A percentile compares a stretch with the other conserved stretches of the same genome.
Evolutionary conservation across 108 stramenopile species (phyloP).

Genomic region (Skeletonema potamos): DNA sequence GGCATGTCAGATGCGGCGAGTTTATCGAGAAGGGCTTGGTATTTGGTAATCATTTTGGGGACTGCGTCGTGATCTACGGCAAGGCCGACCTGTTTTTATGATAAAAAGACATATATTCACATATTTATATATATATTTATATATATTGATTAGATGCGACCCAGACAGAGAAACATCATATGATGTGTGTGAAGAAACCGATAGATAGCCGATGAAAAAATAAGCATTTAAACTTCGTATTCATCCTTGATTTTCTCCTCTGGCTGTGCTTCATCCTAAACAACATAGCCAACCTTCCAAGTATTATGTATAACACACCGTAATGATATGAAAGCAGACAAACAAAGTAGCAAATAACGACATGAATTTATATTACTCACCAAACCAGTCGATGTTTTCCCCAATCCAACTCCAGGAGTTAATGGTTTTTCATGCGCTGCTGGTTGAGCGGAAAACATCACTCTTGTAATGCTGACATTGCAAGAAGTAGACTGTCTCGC

Average conservation of each 20-base stretch:
- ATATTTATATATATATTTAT: no score
- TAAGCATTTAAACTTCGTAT: neutral
- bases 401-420: slow-evolving; percentile 76
- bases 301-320: neutral
- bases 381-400: slow-evolving; percentile 90
- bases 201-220: neutral
- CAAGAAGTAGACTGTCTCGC: neutral
- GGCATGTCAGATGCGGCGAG: slow-evolving; percentile 87
- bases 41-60: slow-evolving; percentile 77
- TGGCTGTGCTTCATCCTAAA: neutral
- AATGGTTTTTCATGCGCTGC: slow-evolving; percentile 35
- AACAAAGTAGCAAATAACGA: neutral
- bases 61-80: slow-evolving; percentile 84
- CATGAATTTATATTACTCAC: slow-evolving; percentile 57
- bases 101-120: neutral
- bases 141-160: no score
- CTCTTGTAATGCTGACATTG: neutral
- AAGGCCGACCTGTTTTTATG: slow-evolving; percentile 69
- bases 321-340: neutral
- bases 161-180: neutral
- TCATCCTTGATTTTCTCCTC: neutral
- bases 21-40: slow-evolving; percentile 83
- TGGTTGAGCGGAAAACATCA: slow-evolving; percentile 26
- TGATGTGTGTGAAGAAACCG: neutral
- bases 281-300: neutral